phyloP scores from a whole-genome alignment of 805 yeast genomes.

The Saturnispora diversa region DNA sequence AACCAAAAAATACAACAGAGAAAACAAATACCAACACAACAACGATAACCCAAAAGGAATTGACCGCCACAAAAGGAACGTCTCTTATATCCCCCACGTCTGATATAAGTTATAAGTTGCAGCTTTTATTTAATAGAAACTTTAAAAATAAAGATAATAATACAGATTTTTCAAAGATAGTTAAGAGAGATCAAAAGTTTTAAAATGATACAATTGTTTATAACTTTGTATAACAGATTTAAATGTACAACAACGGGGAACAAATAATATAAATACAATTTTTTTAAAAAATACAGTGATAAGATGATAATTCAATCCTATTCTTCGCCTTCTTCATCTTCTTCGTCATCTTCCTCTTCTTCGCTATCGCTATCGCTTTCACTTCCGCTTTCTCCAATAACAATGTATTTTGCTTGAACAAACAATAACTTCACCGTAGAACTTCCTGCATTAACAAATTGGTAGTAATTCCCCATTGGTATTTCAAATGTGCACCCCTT shows the following conservation, averaged over 20 bases:
- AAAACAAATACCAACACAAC: neutral
- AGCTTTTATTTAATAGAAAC: neutral
- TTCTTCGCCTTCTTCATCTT: slow-evolving; percentile 9
- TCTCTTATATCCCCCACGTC: no score
- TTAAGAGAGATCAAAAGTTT: neutral
- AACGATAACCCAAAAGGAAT: no score
- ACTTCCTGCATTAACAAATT: slow-evolving; percentile 55
- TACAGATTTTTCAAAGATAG: slow-evolving; percentile 2
- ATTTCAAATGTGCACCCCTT: slow-evolving; percentile 75
- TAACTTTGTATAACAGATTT: no score
- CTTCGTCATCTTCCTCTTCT: slow-evolving; percentile 21
- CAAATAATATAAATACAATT: slow-evolving; percentile 1
- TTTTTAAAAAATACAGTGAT: no score
- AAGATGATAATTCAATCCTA: no score
- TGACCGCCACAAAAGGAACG: no score
- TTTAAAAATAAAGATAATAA: slow-evolving; percentile 3
- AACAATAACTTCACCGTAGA: slow-evolving; percentile 59
- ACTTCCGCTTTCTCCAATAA: slow-evolving; percentile 25
- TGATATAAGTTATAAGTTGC: neutral
- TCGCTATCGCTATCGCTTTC: slow-evolving; percentile 21
- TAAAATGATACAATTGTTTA: neutral
- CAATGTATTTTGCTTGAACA: slow-evolving; percentile 52
- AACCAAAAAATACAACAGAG: neutral
- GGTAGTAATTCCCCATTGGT: slow-evolving; percentile 70
- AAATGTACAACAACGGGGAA: no score